phyloP scores from a whole-genome alignment of 345 rosid species.

The Corchorus capsularis region DNA sequence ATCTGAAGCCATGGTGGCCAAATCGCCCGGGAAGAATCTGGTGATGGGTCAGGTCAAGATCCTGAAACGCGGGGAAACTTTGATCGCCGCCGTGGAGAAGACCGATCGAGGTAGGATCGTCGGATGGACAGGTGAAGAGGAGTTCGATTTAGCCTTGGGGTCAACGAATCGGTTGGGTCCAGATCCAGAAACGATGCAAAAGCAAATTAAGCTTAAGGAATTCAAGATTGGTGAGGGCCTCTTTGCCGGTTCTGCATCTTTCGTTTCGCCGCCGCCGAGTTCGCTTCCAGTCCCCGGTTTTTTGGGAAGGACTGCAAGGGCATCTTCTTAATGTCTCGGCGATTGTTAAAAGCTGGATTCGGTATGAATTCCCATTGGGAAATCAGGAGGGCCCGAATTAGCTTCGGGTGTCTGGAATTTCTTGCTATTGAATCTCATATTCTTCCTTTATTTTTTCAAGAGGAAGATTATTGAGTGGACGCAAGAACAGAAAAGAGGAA shows the following conservation, averaged over 20 bases:
- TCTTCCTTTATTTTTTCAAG: constrained; percentile 42
- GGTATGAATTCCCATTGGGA: background rate
- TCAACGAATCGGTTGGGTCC: constrained; percentile 55
- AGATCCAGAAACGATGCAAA: constrained; percentile 45
- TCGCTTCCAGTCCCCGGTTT: constrained; percentile 63
- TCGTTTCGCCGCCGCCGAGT: constrained; percentile 60
- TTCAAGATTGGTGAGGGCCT: constrained; percentile 19
- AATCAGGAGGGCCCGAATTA: background rate
- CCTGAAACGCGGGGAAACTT: constrained; percentile 62
- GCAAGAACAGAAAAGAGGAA: constrained; percentile 2
- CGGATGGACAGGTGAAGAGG: constrained; percentile 13
- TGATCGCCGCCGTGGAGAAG: constrained; percentile 11
- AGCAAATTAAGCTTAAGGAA: constrained; percentile 34
- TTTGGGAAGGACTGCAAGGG: constrained; percentile 30
- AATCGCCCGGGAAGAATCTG: constrained; percentile 37
- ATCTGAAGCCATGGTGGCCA: constrained; percentile 27
- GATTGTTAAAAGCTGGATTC: constrained; percentile 21
- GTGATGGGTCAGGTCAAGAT: constrained; percentile 66
- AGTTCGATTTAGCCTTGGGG: constrained; percentile 38
- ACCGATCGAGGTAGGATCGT: background rate
- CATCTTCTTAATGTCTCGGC: constrained; percentile 23
- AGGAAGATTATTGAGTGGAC: constrained; percentile 28
- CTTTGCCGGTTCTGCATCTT: constrained; percentile 39
- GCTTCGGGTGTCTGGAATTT: background rate
- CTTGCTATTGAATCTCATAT: background rate